A percentile compares a stretch with the other conserved stretches of the same genome.
Evolutionary conservation across 2,329 filamentous ascomycete genomes (phyloP).

Genomic region (Sordariomycetes sp.): DNA sequence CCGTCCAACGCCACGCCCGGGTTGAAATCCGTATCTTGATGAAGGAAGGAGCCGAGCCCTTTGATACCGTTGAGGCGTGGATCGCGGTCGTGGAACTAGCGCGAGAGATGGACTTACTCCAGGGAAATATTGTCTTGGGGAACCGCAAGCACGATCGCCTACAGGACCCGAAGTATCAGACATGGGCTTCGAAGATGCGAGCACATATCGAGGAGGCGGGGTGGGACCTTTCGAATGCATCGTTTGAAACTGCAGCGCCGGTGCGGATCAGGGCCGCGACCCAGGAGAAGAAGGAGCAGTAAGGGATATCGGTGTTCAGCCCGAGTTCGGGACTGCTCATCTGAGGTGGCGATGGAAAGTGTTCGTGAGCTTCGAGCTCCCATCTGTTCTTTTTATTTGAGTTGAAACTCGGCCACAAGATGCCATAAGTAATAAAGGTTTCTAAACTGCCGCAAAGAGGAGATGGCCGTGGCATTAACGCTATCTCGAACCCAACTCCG

Average conservation of each 20-base stretch:
- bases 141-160: neutral
- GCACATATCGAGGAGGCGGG: constrained; percentile 15
- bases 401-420: too few species aligned
- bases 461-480: neutral
- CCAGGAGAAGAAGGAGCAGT: constrained; percentile 1
- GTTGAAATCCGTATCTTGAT: constrained; percentile 21
- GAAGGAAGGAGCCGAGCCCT: constrained; percentile 16
- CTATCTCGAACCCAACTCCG: neutral
- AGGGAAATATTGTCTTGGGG: neutral
- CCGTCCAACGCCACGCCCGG: constrained; percentile 3
- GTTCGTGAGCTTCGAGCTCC: neutral
- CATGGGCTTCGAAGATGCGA: neutral
- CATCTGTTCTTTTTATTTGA: neutral
- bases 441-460: neutral
- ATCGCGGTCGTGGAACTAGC: constrained; percentile 24
- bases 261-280: constrained; percentile 15
- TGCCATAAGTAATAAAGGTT: neutral
- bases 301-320: neutral
- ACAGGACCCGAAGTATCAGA: neutral
- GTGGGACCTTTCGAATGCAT: constrained; percentile 22
- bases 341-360: neutral
- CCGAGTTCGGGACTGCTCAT: neutral
- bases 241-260: constrained; percentile 24
- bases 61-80: constrained; percentile 23
- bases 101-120: constrained; percentile 16